Percentiles rank a stretch among this genome's conserved stretches.
Evolutionary conservation across 2,329 filamentous ascomycete species (phyloP).

Genomic region (Paraphoma chrysanthemicola): DNA sequence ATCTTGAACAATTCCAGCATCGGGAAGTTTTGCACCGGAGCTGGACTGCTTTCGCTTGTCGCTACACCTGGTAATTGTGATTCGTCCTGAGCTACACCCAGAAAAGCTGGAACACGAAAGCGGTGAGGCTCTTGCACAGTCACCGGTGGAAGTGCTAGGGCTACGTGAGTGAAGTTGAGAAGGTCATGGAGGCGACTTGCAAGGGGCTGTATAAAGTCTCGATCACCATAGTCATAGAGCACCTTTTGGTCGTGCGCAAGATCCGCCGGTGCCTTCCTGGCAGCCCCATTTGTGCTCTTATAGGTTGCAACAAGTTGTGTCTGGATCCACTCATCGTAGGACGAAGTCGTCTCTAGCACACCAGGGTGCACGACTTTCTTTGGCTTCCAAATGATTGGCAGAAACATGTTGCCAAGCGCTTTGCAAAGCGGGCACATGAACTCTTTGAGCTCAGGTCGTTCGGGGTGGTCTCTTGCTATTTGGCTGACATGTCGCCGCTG

Average conservation of each 20-base stretch:
- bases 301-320: slow-evolving; percentile 61
- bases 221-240: slow-evolving; percentile 60
- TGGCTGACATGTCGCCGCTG: slow-evolving; percentile 85
- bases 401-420: slow-evolving; percentile 90
- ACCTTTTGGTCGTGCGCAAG: slow-evolving; percentile 54
- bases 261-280: slow-evolving; percentile 30
- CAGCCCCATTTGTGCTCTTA: slow-evolving; percentile 49
- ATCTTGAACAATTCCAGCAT: slow-evolving; percentile 60
- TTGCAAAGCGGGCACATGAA: slow-evolving; percentile 98
- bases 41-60: slow-evolving; percentile 28
- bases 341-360: slow-evolving; percentile 64
- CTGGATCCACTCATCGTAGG: slow-evolving; percentile 74
- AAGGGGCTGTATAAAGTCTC: slow-evolving; percentile 59
- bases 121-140: slow-evolving; percentile 20
- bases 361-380: slow-evolving; percentile 85
- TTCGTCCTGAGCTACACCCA: slow-evolving; percentile 32
- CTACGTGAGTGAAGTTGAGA: slow-evolving; percentile 27
- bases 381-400: slow-evolving; percentile 94
- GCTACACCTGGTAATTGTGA: slow-evolving; percentile 28
- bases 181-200: slow-evolving; percentile 50
- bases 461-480: slow-evolving; percentile 92
- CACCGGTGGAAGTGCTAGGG: slow-evolving; percentile 26
- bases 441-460: slow-evolving; percentile 78
- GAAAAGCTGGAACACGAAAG: slow-evolving; percentile 42
- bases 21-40: slow-evolving; percentile 26